phyloP scores from a whole-genome alignment of 1,284 basidiomycete species.

The Cutaneotrichosporon mucoides region DNA sequence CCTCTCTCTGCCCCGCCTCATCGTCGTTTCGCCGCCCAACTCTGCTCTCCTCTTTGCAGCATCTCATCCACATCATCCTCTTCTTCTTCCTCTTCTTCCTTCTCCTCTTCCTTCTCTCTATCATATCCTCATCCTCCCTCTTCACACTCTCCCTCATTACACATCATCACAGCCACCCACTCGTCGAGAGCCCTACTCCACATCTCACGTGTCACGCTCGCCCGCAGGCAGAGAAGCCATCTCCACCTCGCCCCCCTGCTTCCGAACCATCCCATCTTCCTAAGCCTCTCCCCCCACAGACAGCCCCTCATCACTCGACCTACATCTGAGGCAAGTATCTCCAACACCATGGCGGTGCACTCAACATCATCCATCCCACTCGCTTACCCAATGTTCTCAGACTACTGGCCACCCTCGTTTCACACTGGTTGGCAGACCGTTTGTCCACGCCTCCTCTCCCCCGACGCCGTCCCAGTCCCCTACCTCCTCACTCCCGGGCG shows the following conservation, averaged over 20 bases:
- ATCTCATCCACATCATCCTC: not conserved
- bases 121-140: no score
- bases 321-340: slow-evolving; percentile 10
- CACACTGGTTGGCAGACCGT: slow-evolving; percentile 16
- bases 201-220: no score
- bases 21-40: slow-evolving; percentile 2
- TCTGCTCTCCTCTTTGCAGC: not conserved
- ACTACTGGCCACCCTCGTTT: not conserved
- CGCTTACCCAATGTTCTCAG: slow-evolving; percentile 5
- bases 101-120: no score
- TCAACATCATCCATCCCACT: not conserved
- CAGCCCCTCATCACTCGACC: no score
- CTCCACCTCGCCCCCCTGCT: no score
- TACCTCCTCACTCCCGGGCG: slow-evolving; percentile 4
- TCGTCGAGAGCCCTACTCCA: no score
- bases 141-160: no score
- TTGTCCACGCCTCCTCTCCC: slow-evolving; percentile 14
- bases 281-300: no score
- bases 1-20: not conserved
- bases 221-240: no score
- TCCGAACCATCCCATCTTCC: no score
- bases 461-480: slow-evolving; percentile 9
- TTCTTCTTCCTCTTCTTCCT: not conserved
- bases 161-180: no score
- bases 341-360: slow-evolving; percentile 1